Conservation (phyloP, 2,329 filamentous ascomycete species). For the Diaporthe nobilis region DNA sequence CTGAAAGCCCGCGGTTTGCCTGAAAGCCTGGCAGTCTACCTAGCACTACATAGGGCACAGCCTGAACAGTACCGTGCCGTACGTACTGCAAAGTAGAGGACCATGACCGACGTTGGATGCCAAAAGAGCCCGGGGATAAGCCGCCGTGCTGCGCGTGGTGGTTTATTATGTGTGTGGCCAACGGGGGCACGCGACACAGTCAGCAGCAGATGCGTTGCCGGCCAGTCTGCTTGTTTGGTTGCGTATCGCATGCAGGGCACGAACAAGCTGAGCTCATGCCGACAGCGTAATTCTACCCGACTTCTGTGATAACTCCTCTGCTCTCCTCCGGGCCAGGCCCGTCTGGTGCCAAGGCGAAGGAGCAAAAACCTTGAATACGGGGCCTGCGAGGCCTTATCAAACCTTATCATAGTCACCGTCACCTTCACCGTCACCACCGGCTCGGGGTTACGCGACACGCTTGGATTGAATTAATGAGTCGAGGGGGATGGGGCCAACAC, state of each 20-base stretch:
- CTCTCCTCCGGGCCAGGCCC: background rate
- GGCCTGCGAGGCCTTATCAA: conserved; percentile 24
- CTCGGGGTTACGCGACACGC: background rate
- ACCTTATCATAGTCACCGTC: conserved; percentile 8
- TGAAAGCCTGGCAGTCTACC: background rate
- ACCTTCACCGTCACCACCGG: background rate
- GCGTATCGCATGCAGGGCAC: background rate
- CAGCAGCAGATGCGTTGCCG: background rate
- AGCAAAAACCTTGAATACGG: conserved; percentile 28
- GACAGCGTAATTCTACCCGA: too few relatives aligned
- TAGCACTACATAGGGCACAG: background rate
- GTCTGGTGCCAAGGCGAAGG: conserved; percentile 4
- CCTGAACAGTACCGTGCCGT: background rate
- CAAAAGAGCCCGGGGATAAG: conserved; percentile 7
- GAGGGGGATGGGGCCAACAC: background rate
- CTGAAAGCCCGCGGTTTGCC: too few relatives aligned
- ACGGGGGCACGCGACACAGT: conserved; percentile 9
- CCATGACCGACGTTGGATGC: conserved; percentile 16
- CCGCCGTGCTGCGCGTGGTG: background rate
- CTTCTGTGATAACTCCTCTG: background rate
- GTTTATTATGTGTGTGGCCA: background rate
- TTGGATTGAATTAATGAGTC: background rate
- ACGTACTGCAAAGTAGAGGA: background rate
- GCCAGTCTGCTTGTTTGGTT: background rate
- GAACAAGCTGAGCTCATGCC: background rate